Evolutionary conservation across 2,329 filamentous ascomycete species (phyloP).

Genomic region (Stachybotrys chartarum): DNA sequence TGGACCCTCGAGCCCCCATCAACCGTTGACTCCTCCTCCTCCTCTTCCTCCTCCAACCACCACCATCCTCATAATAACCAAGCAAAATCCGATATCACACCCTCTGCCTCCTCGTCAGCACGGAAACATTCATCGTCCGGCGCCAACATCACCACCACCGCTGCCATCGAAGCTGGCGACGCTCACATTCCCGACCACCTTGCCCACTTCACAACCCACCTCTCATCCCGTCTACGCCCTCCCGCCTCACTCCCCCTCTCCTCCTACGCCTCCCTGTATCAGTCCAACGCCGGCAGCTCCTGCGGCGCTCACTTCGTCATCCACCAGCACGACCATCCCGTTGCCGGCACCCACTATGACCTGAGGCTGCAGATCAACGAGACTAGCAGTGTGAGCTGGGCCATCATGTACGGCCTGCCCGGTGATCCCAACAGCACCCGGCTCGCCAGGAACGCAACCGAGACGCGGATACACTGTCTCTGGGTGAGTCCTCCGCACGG

Average conservation of each 20-base stretch:
- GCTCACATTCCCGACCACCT: conserved; percentile 30
- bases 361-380: conserved; percentile 62
- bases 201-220: conserved; percentile 25
- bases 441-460: conserved; percentile 52
- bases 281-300: conserved; percentile 17
- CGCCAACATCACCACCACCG: conserved; percentile 14
- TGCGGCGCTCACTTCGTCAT: conserved; percentile 55
- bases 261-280: conserved; percentile 29
- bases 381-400: conserved; percentile 58
- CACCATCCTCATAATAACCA: conserved; percentile 1
- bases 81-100: not conserved
- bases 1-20: conserved; percentile 29
- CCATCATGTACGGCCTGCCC: conserved; percentile 56
- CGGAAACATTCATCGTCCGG: no score
- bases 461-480: conserved; percentile 54
- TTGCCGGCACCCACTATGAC: conserved; percentile 63
- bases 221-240: conserved; percentile 20
- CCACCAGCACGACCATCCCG: conserved; percentile 66
- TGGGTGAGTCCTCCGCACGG: conserved; percentile 33
- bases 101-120: no score
- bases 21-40: not conserved
- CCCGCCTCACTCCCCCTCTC: conserved; percentile 22
- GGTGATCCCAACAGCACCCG: conserved; percentile 48
- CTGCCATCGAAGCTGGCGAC: conserved; percentile 32
- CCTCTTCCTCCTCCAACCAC: conserved; percentile 1